A percentile compares a stretch with the other conserved stretches of the same genome.
Evolutionary conservation across 495 filamentous ascomycete species (phyloP).

Genomic region (Chaetomidium leptoderma): DNA sequence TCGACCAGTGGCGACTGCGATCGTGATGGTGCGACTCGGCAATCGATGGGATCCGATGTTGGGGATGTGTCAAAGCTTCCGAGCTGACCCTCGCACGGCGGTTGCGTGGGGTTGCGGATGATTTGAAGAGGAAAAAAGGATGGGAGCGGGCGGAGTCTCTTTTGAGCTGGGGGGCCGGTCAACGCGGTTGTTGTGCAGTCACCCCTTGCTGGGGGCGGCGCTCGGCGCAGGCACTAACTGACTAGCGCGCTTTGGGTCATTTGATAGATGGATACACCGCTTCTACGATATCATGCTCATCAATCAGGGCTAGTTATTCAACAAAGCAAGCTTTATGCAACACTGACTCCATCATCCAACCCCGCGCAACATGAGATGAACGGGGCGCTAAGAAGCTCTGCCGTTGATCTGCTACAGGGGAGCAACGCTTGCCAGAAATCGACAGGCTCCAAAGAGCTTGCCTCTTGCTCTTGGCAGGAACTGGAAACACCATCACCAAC

Average conservation of each 20-base stretch:
- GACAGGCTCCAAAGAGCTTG: conserved; percentile 8
- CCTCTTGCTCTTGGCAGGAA: conserved; percentile 13
- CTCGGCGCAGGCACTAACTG: too few relatives aligned
- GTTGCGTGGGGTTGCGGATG: conserved; percentile 35
- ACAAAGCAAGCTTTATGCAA: not conserved
- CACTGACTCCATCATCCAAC: too few relatives aligned
- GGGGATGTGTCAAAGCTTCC: conserved; percentile 28
- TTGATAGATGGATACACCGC: not conserved
- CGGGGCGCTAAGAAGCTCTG: not conserved
- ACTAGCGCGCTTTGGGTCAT: not conserved
- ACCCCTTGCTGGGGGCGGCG: not conserved
- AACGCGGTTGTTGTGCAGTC: not conserved
- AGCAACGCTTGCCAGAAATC: conserved; percentile 2
- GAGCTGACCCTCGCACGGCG: conserved; percentile 24
- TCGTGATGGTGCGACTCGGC: conserved; percentile 25
- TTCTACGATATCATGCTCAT: not conserved
- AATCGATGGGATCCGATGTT: conserved; percentile 29
- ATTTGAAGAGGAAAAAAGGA: conserved; percentile 24
- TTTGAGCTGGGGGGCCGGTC: conserved; percentile 22
- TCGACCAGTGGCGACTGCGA: conserved; percentile 12
- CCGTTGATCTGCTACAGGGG: not conserved
- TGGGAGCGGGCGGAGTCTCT: conserved; percentile 24
- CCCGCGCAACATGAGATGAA: not conserved
- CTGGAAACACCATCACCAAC: conserved; percentile 12
- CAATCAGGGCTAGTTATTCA: too few relatives aligned